phyloP scores from a whole-genome alignment of 2,329 filamentous ascomycete genomes.

The Aureobasidium namibiae region DNA sequence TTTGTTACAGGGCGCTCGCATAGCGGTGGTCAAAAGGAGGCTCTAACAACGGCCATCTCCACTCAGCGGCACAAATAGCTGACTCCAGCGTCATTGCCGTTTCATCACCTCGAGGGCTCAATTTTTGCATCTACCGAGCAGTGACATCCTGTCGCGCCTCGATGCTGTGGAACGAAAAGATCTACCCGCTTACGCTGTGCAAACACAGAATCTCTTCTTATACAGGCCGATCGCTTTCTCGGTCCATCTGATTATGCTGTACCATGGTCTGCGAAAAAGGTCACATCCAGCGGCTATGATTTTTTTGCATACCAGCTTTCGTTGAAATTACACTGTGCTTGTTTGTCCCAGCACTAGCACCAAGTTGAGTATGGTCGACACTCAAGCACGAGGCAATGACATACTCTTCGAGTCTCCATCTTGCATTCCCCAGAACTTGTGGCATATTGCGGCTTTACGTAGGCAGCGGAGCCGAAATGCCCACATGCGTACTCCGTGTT shows the following conservation, averaged over 20 bases:
- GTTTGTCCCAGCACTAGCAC: background rate
- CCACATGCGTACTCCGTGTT: background rate
- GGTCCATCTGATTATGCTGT: background rate
- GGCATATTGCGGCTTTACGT: background rate
- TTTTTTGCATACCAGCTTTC: background rate
- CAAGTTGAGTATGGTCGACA: background rate
- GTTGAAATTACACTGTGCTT: background rate
- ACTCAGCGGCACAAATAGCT: background rate
- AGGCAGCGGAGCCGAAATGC: background rate
- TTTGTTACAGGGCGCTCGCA: background rate
- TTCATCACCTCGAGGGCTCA: conserved; percentile 1
- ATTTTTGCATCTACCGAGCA: background rate
- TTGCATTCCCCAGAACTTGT: background rate
- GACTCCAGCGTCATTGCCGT: conserved; percentile 5
- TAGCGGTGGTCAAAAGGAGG: background rate
- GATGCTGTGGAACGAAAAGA: background rate
- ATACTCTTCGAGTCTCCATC: background rate
- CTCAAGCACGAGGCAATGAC: background rate
- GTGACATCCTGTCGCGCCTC: background rate
- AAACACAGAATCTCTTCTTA: background rate
- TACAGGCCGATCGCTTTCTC: background rate
- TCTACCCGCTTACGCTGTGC: background rate
- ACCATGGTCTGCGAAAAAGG: background rate
- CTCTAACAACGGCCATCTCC: conserved; percentile 7
- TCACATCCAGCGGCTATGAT: background rate